Base-by-base conservation (phyloP, 257 asterid genomes). In the Lavandula angustifolia region DNA sequence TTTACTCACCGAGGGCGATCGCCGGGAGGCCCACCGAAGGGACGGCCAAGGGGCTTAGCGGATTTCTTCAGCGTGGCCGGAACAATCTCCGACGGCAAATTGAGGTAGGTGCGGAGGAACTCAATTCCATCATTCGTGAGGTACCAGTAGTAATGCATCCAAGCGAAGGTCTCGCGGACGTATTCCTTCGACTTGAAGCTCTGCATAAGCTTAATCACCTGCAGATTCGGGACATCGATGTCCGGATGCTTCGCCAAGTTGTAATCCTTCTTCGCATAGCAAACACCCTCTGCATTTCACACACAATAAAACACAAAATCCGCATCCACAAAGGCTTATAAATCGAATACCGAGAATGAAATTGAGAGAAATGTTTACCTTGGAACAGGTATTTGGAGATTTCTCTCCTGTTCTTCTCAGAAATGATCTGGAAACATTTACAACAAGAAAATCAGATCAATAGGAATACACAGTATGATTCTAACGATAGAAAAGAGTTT, bases 81-180 rank as follows among this genome's bases (percentile, higher is more conserved):
- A 0, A 90, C 97, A 27, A 90, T 90, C 54, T 90, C 97, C 0
- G 95, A 90, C 0, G 97, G 97, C 11, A 90, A 75, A 63, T 90
- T 90, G 64, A 90, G 88, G 66, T 90, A 90, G 3, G 88, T 82
- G 32, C 97, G 80, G 13, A 90, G 83, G 73, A 87, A 90, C 75
- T 90, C 97, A 66, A 90, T 90, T 12, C 97, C 97, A 11, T 90
- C 95, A 57, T 90, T 87, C 11, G 95, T 87, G 10, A 90, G 88
- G 35, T 81, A 90, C 97, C 97, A 90, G 48, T 90, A 90, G 42
- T 85, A 90, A 11, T 90, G 95, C 97, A 87, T 90, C 96, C 97
- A 90, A 0, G 97, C 95, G 53, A 90, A 90, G 44, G 97, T 90
- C 83, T 90, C 97, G 0, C 92, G 84, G 5, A 90, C 92, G 31